phyloP scores from a whole-genome alignment of 257 asterid species.

The Linaria vulgaris region DNA sequence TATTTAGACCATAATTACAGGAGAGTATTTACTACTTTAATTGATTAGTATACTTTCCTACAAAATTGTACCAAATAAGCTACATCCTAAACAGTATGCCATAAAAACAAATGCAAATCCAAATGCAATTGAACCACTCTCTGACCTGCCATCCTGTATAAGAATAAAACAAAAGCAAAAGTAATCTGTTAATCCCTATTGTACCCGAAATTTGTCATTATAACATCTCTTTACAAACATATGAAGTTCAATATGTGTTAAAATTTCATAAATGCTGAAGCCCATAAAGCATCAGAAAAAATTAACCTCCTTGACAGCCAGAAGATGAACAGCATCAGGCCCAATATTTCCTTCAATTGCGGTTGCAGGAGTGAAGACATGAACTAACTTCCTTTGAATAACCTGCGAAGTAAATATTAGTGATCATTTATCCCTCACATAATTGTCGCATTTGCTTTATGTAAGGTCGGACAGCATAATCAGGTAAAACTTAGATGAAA shows the following conservation, averaged over 20 bases:
- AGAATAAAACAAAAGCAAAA: conserved; percentile 31
- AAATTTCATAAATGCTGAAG: conserved; percentile 4
- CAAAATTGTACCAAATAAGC: background rate
- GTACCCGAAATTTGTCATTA: background rate
- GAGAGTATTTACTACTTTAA: no score
- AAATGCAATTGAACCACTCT: conserved; percentile 55
- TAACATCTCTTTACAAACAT: background rate
- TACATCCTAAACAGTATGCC: no score
- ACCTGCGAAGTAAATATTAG: conserved; percentile 54
- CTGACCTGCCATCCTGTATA: conserved; percentile 47
- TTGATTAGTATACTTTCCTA: no score
- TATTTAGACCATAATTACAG: no score
- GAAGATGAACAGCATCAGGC: conserved; percentile 95
- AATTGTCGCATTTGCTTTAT: conserved; percentile 2
- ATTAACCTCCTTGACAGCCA: conserved; percentile 76
- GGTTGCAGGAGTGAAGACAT: conserved; percentile 83
- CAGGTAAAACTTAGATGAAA: conserved; percentile 4
- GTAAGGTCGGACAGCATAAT: conserved; percentile 3
- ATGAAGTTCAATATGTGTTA: background rate
- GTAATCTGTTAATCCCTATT: conserved; percentile 7
- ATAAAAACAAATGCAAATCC: conserved; percentile 85
- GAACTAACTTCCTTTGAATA: conserved; percentile 73
- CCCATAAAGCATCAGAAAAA: conserved; percentile 18
- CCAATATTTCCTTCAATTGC: conserved; percentile 74
- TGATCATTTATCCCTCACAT: conserved; percentile 26